These are phyloP conservation scores for Colletotrichum sp. DNA, from an alignment of 2,329 filamentous ascomycete species.

Conservation along the genomic window DNA sequence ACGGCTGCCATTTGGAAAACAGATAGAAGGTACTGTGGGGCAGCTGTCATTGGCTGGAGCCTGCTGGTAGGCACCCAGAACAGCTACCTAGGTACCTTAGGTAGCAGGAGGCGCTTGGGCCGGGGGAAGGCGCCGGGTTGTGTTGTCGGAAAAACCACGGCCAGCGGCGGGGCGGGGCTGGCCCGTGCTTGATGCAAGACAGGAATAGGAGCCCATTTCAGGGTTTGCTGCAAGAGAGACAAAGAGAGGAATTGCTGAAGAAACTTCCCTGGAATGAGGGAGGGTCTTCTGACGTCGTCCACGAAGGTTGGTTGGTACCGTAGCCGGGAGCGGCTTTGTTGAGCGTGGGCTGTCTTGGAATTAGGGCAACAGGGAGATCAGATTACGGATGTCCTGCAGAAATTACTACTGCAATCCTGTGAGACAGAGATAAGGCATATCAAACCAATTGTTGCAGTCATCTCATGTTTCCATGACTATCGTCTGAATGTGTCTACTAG, in stretches of 20 bases:
- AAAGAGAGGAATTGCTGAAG: neutral
- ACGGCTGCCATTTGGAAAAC: conserved; percentile 1
- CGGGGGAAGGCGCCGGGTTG: neutral
- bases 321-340: neutral
- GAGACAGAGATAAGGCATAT: neutral
- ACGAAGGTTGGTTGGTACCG: neutral
- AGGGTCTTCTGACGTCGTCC: neutral
- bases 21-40: conserved; percentile 15
- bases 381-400: neutral
- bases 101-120: neutral
- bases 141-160: conserved; percentile 15
- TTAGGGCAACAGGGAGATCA: neutral
- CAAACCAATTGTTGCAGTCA: neutral
- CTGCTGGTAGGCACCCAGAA: neutral
- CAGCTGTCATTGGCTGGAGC: conserved; percentile 4
- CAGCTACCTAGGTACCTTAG: neutral
- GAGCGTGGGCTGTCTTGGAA: neutral
- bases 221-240: neutral
- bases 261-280: neutral
- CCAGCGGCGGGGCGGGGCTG: neutral
- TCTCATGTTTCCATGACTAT: neutral
- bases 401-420: neutral
- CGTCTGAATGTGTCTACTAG: neutral
- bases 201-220: neutral
- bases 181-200: neutral